Evolutionary conservation across 768 basidiomycete genomes (phyloP), one percentile per base, ranked within the genome.

Genomic region (Mycena crocata): DNA sequence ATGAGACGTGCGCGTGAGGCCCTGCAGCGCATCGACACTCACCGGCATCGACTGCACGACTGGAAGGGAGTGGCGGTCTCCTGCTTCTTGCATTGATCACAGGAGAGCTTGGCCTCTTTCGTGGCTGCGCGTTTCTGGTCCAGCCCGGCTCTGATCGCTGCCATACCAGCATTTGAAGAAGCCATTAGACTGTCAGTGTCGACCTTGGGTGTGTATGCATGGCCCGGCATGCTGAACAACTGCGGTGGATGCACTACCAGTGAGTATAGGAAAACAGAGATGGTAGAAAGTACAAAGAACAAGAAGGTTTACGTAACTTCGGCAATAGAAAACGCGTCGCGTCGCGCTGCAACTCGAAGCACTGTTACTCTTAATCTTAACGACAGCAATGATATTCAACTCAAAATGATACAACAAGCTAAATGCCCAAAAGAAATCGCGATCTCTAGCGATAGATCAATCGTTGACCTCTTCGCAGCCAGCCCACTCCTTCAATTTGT

Each of bases 21-120:
- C 28, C 23, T 30, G 17, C 19, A 23, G 14, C 14, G 26, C 8
- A 23, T 12, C 10, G 31, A 28, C n/a, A 42, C 64, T 48, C 12
- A 66, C 64, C 64, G 64, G 28, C 64, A 66, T 23, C 57, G 64
- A n/a, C 64, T 60, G 34, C 64, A 66, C 17, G 64, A 26, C 51
- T 66, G 64, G 42, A 66, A 28, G 9, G 57, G 57, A 17, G 15
- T 59, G 0, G 51, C 28, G 6, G 49, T 66, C 30, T 66, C 64
- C 21, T 66, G 64, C 23, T 66, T 66, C 23, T 48, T 59, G 57
- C 57, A 66, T 4, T 23, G 34, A 21, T 60, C 57, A 24, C 64
- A 66, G 23, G 6, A 45, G 17, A 55, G 51, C 34, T 66, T 66
- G 14, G 64, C 64, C 50, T 66, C 64, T 34, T 60, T 66, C 14